Conservation (phyloP, 257 asterid genomes). For the Solanum chiquidenum region DNA sequence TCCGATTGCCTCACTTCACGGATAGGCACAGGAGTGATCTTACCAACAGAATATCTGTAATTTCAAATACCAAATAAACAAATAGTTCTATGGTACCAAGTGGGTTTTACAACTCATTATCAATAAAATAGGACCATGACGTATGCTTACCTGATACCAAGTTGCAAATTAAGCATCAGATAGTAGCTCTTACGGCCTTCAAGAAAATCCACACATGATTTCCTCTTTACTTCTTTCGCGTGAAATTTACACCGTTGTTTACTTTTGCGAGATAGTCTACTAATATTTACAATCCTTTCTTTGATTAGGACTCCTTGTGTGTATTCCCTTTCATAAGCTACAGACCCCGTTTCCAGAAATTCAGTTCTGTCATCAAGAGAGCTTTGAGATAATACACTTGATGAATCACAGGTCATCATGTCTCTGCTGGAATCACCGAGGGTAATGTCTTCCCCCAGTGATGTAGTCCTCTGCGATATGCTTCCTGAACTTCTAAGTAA, state of each 20-base stretch:
- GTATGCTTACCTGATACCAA: conserved; percentile 75
- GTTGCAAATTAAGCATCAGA: conserved; percentile 90
- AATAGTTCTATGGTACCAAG: not conserved
- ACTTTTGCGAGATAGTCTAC: conserved; percentile 40
- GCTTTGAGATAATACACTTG: conserved; percentile 26
- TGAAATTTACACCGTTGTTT: conserved; percentile 44
- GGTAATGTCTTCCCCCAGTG: conserved; percentile 22
- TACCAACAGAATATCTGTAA: conserved; percentile 93
- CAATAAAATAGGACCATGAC: not conserved
- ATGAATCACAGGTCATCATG: conserved; percentile 25
- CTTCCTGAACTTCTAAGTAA: conserved; percentile 38
- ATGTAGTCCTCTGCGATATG: conserved; percentile 26
- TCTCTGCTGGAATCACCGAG: conserved; percentile 29
- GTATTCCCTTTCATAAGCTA: conserved; percentile 88
- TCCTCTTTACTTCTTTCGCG: conserved; percentile 42
- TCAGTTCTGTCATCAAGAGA: conserved; percentile 45
- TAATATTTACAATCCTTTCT: conserved; percentile 44
- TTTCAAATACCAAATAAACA: conserved; percentile 20
- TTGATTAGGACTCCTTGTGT: conserved; percentile 93
- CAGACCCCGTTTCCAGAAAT: conserved; percentile 20
- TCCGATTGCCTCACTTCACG: conserved; percentile 87
- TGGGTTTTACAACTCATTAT: not conserved
- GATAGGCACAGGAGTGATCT: conserved; percentile 88
- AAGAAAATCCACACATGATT: conserved; percentile 40
- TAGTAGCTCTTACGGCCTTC: conserved; percentile 64